A percentile compares a stretch with the other conserved stretches of the same genome.
These are phyloP conservation scores for Exophiala bonariae DNA, from an alignment of 2,329 filamentous ascomycete genomes.

Conservation along the genomic window DNA sequence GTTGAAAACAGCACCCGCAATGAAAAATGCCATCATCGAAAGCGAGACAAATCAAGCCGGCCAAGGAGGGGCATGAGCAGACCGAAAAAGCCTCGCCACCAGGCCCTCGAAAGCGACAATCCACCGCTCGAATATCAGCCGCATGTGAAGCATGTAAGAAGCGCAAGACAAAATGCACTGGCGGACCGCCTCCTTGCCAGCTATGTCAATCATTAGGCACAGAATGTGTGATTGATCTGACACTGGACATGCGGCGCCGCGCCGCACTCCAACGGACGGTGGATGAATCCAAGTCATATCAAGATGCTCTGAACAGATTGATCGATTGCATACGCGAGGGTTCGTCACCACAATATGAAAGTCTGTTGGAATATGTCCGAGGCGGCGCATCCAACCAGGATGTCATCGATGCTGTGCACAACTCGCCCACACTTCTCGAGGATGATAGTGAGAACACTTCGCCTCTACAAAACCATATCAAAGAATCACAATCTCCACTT, in stretches of 20 bases:
- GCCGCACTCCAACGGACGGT: constrained; percentile 22
- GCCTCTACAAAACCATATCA: constrained; percentile 3
- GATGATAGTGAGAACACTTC: constrained; percentile 8
- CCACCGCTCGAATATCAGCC: constrained; percentile 19
- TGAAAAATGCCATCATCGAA: constrained; percentile 14
- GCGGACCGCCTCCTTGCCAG: constrained; percentile 24
- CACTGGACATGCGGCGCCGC: constrained; percentile 23
- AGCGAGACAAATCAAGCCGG: constrained; percentile 14
- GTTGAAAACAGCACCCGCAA: neutral
- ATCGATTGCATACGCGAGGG: constrained; percentile 18
- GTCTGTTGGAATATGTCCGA: constrained; percentile 10
- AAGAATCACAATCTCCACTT: neutral
- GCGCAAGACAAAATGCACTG: constrained; percentile 25
- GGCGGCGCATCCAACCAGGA: constrained; percentile 12
- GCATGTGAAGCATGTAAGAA: constrained; percentile 27
- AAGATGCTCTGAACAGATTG: constrained; percentile 17
- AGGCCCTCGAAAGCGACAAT: constrained; percentile 3
- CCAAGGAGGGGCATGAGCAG: constrained; percentile 9
- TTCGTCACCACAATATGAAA: constrained; percentile 13
- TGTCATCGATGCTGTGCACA: constrained; percentile 6
- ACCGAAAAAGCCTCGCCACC: neutral
- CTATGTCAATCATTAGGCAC: constrained; percentile 19
- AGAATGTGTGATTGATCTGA: constrained; percentile 25
- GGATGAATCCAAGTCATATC: constrained; percentile 22
- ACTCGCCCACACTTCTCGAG: neutral